Percentiles rank a stretch among this genome's conserved stretches.
These are phyloP conservation scores for Talaromyces sp. DNA, from an alignment of 2,329 filamentous ascomycete species.

Conservation along the genomic window DNA sequence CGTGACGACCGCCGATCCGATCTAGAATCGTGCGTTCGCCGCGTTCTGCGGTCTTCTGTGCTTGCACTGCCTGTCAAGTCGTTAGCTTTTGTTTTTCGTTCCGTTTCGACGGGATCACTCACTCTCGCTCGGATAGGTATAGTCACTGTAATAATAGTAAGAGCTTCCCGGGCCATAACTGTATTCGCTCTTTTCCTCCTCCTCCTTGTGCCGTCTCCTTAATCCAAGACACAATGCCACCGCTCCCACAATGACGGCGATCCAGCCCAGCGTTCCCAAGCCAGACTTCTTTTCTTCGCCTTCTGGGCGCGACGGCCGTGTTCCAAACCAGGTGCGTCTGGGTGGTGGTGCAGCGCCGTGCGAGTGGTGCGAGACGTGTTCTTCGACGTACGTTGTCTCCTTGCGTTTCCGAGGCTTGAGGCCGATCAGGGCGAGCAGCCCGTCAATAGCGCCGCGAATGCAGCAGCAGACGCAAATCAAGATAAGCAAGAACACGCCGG, in stretches of 20 bases:
- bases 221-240: conserved; percentile 43
- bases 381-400: conserved; percentile 37
- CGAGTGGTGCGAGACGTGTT: conserved; percentile 31
- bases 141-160: conserved; percentile 38
- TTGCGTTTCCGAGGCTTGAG: conserved; percentile 31
- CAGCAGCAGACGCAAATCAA: conserved; percentile 42
- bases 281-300: conserved; percentile 30
- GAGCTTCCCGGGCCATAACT: conserved; percentile 27
- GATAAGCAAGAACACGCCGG: conserved; percentile 40
- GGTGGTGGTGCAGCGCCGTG: conserved; percentile 23
- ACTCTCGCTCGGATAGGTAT: conserved; percentile 33
- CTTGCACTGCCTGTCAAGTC: conserved; percentile 36
- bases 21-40: conserved; percentile 28
- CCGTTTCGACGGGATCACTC: conserved; percentile 13
- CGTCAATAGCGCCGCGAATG: conserved; percentile 36
- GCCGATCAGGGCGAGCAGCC: conserved; percentile 39
- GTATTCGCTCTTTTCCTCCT: conserved; percentile 35
- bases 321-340: conserved; percentile 38
- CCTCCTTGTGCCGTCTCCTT: conserved; percentile 32
- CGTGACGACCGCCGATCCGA: conserved; percentile 6
- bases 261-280: conserved; percentile 34
- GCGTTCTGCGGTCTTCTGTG: conserved; percentile 27
- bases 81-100: conserved; percentile 12
- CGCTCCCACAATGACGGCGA: conserved; percentile 39
- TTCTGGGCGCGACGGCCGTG: conserved; percentile 27